Evolutionary conservation across 2,329 filamentous ascomycete genomes (phyloP).

Genomic region (Dactylellina parvicollis): DNA sequence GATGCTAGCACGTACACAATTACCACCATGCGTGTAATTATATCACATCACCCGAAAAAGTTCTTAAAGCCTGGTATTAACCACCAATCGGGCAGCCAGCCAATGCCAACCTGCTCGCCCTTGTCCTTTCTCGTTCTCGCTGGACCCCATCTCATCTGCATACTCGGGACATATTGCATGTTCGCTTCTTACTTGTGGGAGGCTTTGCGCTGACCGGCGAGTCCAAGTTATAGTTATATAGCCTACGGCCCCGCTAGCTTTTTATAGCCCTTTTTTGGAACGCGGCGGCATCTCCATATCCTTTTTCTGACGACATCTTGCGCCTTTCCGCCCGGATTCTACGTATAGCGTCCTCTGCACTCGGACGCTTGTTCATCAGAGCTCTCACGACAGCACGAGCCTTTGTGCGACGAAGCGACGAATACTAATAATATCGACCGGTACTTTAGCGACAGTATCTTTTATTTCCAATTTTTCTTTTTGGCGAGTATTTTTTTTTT

Average conservation of each 20-base stretch:
- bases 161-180: constrained; percentile 3
- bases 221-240: constrained; percentile 9
- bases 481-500: not conserved
- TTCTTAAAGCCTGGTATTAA: constrained; percentile 18
- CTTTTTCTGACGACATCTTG: not conserved
- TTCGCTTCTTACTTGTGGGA: constrained; percentile 17
- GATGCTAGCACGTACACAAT: not conserved
- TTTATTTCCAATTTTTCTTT: not conserved
- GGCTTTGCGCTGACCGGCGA: constrained; percentile 20
- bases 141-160: constrained; percentile 17
- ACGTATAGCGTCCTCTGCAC: not conserved
- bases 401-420: constrained; percentile 50
- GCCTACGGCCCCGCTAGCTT: constrained; percentile 10
- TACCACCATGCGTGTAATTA: constrained; percentile 25
- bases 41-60: constrained; percentile 26
- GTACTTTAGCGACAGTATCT: not conserved
- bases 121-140: constrained; percentile 3
- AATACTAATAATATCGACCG: not conserved
- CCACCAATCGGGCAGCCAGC: constrained; percentile 24
- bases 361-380: not conserved
- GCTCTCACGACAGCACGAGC: constrained; percentile 37
- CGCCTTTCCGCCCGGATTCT: not conserved
- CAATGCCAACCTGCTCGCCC: constrained; percentile 8
- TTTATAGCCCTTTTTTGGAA: constrained; percentile 24
- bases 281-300: constrained; percentile 5